Evolutionary conservation across 306 rosid species (phyloP), one percentile per base, ranked within the genome.

Genomic region (Sicyos baderoa): DNA sequence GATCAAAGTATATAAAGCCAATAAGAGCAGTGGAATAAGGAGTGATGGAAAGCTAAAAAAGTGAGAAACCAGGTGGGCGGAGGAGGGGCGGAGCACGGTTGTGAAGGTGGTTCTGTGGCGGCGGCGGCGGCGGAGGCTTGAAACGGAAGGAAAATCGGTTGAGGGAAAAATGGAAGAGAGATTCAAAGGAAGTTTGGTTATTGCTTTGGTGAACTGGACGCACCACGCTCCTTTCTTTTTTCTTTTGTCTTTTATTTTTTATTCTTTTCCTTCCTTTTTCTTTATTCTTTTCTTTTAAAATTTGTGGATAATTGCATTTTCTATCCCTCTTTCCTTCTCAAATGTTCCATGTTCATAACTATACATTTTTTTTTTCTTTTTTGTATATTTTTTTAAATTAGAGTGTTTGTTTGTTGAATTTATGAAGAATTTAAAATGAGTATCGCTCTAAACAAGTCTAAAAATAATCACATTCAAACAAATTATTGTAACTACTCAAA

Each of bases 81-180:
- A 5, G 37, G 11, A 25, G 63, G 40, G 19, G 52, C 18, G 6
- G 53, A 14, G 53, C 18, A 49, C 14, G 59, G 59, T 10, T 17
- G 58, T 17, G 25, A 19, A 18, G 63, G 18, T 11, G 9, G 42
- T 0, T 0, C 3, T 0, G 15, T 3, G 18, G 55, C 54, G 67
- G 35, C 11, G 67, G 35, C 11, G 65, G 68, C 21, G 75, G 68
- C 23, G 76, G 56, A 58, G 58, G 68, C 69, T 56, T 72, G 76
- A 10, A 25, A 48, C 35, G 76, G 48, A 48, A 72, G 76, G 48
- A 29, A 22, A 18, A 45, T 57, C 35, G n/a, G 69, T 56, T 47
- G 32, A 12, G 21, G 12, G 19, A 12, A 52, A 17, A 37, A 37
- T 9, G 74, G 50, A 59, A 52, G 50, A 53, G 48, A 16, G 70